Base-by-base conservation (phyloP, 768 basidiomycete genomes). In the Cyclocybe aegerita region DNA sequence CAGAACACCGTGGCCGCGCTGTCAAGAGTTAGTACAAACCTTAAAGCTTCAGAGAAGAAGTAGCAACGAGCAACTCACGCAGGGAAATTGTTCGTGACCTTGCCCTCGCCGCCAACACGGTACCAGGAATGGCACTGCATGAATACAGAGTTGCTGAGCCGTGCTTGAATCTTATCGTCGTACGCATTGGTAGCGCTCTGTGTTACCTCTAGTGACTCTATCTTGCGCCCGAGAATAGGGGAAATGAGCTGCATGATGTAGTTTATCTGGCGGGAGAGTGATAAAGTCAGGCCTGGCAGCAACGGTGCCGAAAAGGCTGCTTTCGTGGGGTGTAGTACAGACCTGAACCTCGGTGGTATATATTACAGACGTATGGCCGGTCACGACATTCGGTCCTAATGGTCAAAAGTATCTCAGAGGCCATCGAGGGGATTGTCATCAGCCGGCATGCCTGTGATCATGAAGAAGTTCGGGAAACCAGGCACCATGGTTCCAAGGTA, bases 391-490 rank as follows among this genome's bases (percentile, higher is more conserved):
- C 0, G 77, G 72, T 16, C 73, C 74, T 72, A 46, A 15, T 23
- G 4, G 23, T 5, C 23, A 9, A 43, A 12, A 43, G 9, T 41
- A 31, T 8, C 10, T 31, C 11, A 10, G 11, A 32, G 15, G 6
- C 12, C 31, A 54, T 33, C 12, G 14, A 3, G 17, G 38, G 9
- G 9, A n/a, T 41, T 9, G 9, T 34, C n/a, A n/a, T 17, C 8
- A 43, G 9, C 16, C 38, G 9, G 53, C 64, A 23, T 40, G 72
- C 77, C 78, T 16, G 64, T 57, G 7, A 79, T 52, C 7, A 64
- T 62, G 54, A 68, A 78, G 49, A 75, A 70, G 53, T 79, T 79
- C 0, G 77, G 77, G 53, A 78, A 79, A 4, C 67, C 68, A 17
- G 77, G 73, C 1, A 73, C 44, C 6, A 64, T 58, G 2, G 75